Evolutionary conservation across 2,329 filamentous ascomycete genomes (phyloP).

Genomic region (Xylariaceae sp.): DNA sequence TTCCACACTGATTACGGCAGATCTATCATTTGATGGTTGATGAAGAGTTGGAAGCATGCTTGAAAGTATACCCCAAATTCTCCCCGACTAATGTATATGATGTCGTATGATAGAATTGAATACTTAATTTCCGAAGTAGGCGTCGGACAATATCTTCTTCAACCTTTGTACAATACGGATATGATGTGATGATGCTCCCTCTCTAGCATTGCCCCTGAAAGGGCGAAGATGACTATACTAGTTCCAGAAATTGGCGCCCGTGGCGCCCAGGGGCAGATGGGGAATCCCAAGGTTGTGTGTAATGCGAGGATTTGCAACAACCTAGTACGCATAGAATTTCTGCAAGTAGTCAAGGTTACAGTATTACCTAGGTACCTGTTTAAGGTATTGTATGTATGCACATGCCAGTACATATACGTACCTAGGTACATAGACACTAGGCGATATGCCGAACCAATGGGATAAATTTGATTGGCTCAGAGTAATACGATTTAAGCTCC

Average conservation of each 20-base stretch:
- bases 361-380: too few species aligned
- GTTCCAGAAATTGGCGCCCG: too few species aligned
- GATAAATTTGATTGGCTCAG: conserved; percentile 8
- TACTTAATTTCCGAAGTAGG: conserved; percentile 14
- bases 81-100: conserved; percentile 40
- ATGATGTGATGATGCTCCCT: background rate
- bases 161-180: background rate
- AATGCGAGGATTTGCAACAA: too few species aligned
- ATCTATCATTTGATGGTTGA: conserved; percentile 15
- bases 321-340: too few species aligned
- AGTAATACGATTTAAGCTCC: background rate
- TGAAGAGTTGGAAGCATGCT: conserved; percentile 26
- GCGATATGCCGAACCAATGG: background rate
- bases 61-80: conserved; percentile 37
- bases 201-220: background rate
- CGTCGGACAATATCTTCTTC: background rate
- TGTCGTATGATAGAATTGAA: conserved; percentile 38
- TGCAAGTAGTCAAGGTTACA: too few species aligned
- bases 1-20: conserved; percentile 20
- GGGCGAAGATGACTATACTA: too few species aligned
- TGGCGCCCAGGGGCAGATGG: too few species aligned
- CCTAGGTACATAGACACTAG: background rate
- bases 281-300: too few species aligned
- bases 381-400: too few species aligned
- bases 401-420: background rate